Conservation (phyloP, 768 basidiomycete genomes). For the Phaffia tasmanica region DNA sequence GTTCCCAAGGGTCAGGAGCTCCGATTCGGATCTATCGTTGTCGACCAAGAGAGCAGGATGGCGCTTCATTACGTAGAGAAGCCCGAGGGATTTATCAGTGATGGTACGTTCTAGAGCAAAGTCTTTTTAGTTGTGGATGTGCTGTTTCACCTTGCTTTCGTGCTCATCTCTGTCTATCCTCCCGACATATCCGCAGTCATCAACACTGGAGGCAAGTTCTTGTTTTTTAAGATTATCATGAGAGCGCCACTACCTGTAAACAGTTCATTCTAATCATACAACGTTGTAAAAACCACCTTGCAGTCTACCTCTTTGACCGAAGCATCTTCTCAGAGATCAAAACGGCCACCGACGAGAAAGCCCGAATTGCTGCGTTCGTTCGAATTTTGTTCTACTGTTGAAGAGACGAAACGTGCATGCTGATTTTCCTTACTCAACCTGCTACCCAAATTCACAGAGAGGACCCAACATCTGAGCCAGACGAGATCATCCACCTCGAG, state of each 20-base stretch:
- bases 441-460: constrained; percentile 28
- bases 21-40: constrained; percentile 42
- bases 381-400: not conserved
- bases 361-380: constrained; percentile 35
- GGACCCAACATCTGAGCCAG: constrained; percentile 37
- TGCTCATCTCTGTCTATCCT: no score
- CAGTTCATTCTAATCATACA: no score
- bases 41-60: constrained; percentile 36
- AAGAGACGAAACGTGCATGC: not conserved
- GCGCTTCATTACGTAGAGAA: constrained; percentile 43
- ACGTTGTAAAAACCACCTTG: constrained; percentile 9
- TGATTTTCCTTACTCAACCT: no score
- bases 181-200: no score
- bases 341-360: constrained; percentile 41
- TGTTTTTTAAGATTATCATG: no score
- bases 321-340: constrained; percentile 42
- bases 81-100: constrained; percentile 42
- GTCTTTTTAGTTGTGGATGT: constrained; percentile 34
- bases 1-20: constrained; percentile 39
- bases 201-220: no score
- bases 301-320: constrained; percentile 37
- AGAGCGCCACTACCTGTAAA: no score
- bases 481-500: constrained; percentile 42
- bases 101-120: constrained; percentile 40
- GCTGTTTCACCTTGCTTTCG: no score